Conservation (phyloP, 2,329 filamentous ascomycete species). For the Penicillium frequentans region DNA sequence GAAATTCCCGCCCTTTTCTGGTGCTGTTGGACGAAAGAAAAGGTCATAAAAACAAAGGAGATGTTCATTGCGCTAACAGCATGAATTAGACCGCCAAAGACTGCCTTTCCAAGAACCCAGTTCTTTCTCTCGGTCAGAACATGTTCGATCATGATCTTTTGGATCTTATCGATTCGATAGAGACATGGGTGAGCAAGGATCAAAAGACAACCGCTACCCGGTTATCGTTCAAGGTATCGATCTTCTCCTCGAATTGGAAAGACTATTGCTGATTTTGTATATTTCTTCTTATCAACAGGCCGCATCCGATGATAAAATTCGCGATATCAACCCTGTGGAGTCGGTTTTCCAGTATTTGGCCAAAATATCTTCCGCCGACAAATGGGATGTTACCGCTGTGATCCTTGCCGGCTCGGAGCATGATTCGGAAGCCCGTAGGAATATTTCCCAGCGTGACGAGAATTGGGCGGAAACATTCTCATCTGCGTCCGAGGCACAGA, state of each 20-base stretch:
- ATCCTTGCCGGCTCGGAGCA: neutral
- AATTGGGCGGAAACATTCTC: neutral
- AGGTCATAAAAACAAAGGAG: slow-evolving; percentile 8
- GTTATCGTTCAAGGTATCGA: slow-evolving; percentile 36
- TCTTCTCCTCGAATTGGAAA: neutral
- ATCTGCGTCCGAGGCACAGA: neutral
- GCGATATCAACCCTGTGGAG: slow-evolving; percentile 47
- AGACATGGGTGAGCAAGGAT: slow-evolving; percentile 30
- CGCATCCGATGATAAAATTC: slow-evolving; percentile 3
- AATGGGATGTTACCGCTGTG: slow-evolving; percentile 56
- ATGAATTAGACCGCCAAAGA: slow-evolving; percentile 15
- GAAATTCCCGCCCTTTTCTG: neutral
- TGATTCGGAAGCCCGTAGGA: neutral
- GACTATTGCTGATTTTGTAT: slow-evolving; percentile 12
- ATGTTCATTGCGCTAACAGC: neutral
- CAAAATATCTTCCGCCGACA: slow-evolving; percentile 50
- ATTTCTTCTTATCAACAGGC: neutral
- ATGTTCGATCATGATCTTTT: slow-evolving; percentile 18
- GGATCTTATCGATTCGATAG: slow-evolving; percentile 39
- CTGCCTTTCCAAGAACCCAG: slow-evolving; percentile 22
- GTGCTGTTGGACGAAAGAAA: neutral
- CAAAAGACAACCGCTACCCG: slow-evolving; percentile 21
- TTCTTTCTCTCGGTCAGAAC: slow-evolving; percentile 12
- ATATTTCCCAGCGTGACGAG: neutral
- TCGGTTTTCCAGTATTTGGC: slow-evolving; percentile 48